phyloP scores from a whole-genome alignment of 371 early-diverging fungal genomes.

The Actinomucor elegans region DNA sequence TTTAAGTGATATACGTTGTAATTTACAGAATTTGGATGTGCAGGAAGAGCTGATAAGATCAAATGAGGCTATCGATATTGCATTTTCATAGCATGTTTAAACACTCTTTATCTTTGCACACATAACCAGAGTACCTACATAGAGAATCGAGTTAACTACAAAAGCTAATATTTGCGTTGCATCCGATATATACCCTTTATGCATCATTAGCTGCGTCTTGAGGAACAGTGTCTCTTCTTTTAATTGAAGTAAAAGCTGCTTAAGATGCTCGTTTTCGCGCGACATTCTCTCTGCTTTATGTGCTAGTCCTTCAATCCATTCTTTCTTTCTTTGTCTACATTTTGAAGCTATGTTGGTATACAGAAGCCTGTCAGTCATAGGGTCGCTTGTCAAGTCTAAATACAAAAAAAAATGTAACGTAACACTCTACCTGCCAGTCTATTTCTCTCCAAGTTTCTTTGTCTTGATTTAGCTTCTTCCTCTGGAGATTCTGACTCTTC shows the following conservation, averaged over 20 bases:
- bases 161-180: too few species aligned
- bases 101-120: too few species aligned
- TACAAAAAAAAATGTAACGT: too few species aligned
- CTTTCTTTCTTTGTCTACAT: constrained; percentile 16
- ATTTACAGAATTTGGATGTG: too few species aligned
- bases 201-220: constrained; percentile 4
- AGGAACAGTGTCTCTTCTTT: constrained; percentile 6
- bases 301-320: constrained; percentile 14
- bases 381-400: too few species aligned
- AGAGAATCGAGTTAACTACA: too few species aligned
- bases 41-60: too few species aligned
- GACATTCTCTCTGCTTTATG: constrained; percentile 7
- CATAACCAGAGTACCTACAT: too few species aligned
- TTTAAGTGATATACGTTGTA: too few species aligned
- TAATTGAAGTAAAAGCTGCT: constrained; percentile 1
- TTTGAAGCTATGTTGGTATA: constrained; percentile 1
- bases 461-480: background rate
- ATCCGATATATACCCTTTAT: constrained; percentile 5
- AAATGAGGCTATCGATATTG: too few species aligned
- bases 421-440: constrained; percentile 4
- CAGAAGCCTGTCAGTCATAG: background rate
- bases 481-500: background rate
- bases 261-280: constrained; percentile 7
- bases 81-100: too few species aligned
- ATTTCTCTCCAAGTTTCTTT: constrained; percentile 8